Conservation (phyloP, 169 alveolate genomes). For the Plasmodium falciparum region DNA sequence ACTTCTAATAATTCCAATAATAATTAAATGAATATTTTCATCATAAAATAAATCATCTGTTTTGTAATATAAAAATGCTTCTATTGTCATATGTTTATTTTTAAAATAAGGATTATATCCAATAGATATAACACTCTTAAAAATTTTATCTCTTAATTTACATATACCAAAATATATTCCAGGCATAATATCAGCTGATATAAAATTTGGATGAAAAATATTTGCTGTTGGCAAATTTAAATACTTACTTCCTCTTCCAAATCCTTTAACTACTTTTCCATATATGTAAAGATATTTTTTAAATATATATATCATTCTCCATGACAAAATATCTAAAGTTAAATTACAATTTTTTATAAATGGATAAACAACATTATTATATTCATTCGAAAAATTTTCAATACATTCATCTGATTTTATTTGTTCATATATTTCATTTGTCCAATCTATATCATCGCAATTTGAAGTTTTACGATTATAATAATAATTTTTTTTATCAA, state of each 20-base stretch:
- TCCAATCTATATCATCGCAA: conserved; percentile 17
- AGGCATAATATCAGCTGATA: conserved; percentile 71
- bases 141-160: conserved; percentile 44
- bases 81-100: conserved; percentile 66
- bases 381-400: conserved; percentile 33
- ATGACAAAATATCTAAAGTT: conserved; percentile 65
- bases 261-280: conserved; percentile 72
- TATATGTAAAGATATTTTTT: conserved; percentile 49
- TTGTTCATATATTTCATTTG: not conserved
- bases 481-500: not conserved
- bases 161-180: conserved; percentile 72
- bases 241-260: conserved; percentile 75
- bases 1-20: conserved; percentile 58
- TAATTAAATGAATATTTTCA: conserved; percentile 66
- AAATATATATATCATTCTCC: conserved; percentile 65
- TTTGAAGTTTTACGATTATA: not conserved
- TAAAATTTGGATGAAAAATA: conserved; percentile 31
- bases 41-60: conserved; percentile 46
- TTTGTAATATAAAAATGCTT: conserved; percentile 52
- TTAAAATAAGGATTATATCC: conserved; percentile 75
- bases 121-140: conserved; percentile 67
- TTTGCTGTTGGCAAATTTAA: conserved; percentile 69
- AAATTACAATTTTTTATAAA: conserved; percentile 52
- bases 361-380: conserved; percentile 71
- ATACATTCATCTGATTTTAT: not conserved